These are phyloP conservation scores for Setaria italica DNA, from an alignment of 202 grass and related monocot genomes.

Conservation along the genomic window DNA sequence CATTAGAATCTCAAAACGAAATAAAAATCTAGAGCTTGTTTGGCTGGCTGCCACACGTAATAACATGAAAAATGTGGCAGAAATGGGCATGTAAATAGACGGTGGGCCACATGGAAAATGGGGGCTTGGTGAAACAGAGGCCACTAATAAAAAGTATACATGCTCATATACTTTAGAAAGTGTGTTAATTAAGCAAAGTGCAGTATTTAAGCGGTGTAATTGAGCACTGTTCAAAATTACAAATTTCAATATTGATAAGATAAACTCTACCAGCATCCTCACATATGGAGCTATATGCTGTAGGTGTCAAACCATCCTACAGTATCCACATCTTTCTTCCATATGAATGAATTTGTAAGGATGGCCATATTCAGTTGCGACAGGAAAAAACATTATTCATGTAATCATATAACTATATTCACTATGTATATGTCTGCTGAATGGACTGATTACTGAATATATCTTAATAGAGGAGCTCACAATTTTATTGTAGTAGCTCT, in stretches of 20 bases:
- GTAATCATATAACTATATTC: not conserved
- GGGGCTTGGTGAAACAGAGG: slow-evolving; percentile 6
- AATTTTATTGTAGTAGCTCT: slow-evolving; percentile 91
- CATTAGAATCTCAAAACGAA: not conserved
- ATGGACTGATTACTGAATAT: slow-evolving; percentile 1
- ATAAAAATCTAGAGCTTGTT: not conserved
- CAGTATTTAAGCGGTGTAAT: not conserved
- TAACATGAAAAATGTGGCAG: not conserved
- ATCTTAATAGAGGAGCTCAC: slow-evolving; percentile 54
- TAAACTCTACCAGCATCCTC: slow-evolving; percentile 15
- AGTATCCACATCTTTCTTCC: not conserved
- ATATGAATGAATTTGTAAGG: slow-evolving; percentile 1
- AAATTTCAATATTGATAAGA: not conserved
- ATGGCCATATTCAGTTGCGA: not conserved
- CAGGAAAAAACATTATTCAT: not conserved
- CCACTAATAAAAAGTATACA: not conserved
- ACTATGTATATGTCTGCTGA: not conserved
- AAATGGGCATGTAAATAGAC: not conserved
- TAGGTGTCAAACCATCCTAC: not conserved
- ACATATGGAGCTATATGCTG: not conserved
- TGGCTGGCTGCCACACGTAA: not conserved
- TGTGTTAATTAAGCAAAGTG: not conserved
- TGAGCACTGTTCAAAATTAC: not conserved
- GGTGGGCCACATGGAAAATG: not conserved
- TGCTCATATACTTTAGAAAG: not conserved